A percentile compares a stretch with the other conserved stretches of the same genome.
Conservation (phyloP, 1,284 basidiomycete species). For the Polyporus tsugae region DNA sequence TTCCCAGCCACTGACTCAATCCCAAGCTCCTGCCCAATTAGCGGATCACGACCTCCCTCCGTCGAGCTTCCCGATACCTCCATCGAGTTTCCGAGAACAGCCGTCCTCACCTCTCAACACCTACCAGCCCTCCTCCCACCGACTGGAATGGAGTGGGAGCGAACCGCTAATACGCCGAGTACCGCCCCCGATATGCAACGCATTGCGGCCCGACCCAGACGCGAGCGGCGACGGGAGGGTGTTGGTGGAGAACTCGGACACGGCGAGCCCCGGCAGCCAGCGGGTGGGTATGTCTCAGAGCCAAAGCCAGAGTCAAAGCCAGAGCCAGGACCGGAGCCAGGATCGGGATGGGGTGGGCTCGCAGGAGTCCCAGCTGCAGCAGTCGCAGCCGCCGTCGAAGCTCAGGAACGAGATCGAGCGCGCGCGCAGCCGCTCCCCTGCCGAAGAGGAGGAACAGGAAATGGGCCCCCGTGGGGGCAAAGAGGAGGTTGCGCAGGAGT, state of each 20-base stretch:
- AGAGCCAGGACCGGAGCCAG: constrained; percentile 15
- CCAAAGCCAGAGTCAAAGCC: constrained; percentile 25
- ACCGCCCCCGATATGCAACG: constrained; percentile 21
- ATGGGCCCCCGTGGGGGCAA: not conserved
- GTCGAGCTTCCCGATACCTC: constrained; percentile 21
- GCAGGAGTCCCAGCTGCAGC: constrained; percentile 23
- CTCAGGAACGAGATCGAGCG: constrained; percentile 30
- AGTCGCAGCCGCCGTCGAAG: constrained; percentile 30
- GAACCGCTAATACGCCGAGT: constrained; percentile 26
- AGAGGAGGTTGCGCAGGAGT: not conserved
- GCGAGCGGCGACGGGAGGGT: constrained; percentile 47
- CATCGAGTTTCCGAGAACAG: constrained; percentile 14
- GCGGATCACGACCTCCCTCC: constrained; percentile 19
- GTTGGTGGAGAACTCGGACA: constrained; percentile 62
- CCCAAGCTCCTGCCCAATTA: not conserved
- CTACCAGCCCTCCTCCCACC: constrained; percentile 6
- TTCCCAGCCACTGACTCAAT: constrained; percentile 12
- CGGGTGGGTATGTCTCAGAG: constrained; percentile 15
- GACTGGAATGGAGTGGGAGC: constrained; percentile 9
- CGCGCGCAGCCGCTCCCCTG: not conserved
- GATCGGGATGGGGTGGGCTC: constrained; percentile 12
- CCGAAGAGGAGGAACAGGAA: not conserved
- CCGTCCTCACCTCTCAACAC: constrained; percentile 21
- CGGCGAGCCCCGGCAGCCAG: constrained; percentile 42
- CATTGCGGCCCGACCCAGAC: constrained; percentile 28